phyloP scores from a whole-genome alignment of 139 green algal genomes.

The Parachlorella kessleri region DNA sequence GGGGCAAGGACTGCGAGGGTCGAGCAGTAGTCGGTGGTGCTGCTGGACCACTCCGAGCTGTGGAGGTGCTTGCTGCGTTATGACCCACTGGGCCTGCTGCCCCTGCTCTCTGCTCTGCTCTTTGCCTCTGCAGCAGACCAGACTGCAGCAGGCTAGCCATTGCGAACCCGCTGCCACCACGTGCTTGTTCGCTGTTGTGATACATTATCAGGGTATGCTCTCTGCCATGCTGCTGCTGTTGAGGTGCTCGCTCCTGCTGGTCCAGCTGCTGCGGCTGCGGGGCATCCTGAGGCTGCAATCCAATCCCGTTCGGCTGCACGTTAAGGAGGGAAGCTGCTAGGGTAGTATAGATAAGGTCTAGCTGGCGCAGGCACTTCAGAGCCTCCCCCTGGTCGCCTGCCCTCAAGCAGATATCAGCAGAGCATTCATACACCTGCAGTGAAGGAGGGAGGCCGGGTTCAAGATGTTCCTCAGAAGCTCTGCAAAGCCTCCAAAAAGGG shows the following conservation, averaged over 20 bases:
- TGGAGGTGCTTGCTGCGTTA: background rate
- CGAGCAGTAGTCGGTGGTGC: too few species aligned
- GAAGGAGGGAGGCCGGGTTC: background rate
- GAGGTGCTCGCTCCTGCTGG: background rate
- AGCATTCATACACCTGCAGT: slow-evolving; percentile 26
- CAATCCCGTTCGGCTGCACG: too few species aligned
- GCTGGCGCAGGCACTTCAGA: slow-evolving; percentile 13
- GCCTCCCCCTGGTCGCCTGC: slow-evolving; percentile 11
- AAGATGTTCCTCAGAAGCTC: too few species aligned
- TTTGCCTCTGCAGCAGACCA: background rate
- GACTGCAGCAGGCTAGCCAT: background rate
- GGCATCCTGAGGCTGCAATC: too few species aligned
- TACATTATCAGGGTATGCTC: too few species aligned
- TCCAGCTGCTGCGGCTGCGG: background rate
- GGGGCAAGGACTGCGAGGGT: background rate
- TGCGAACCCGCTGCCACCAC: background rate
- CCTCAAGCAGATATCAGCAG: slow-evolving; percentile 11
- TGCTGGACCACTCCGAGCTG: too few species aligned
- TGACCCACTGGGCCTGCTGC: background rate
- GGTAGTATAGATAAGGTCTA: too few species aligned
- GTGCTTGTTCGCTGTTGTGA: too few species aligned
- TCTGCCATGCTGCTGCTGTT: background rate
- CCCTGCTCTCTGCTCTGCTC: background rate
- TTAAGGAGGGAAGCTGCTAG: too few species aligned
- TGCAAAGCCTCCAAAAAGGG: too few species aligned